Conservation (phyloP, 805 yeast species). For the Kodamaea kaohsiungensis region DNA sequence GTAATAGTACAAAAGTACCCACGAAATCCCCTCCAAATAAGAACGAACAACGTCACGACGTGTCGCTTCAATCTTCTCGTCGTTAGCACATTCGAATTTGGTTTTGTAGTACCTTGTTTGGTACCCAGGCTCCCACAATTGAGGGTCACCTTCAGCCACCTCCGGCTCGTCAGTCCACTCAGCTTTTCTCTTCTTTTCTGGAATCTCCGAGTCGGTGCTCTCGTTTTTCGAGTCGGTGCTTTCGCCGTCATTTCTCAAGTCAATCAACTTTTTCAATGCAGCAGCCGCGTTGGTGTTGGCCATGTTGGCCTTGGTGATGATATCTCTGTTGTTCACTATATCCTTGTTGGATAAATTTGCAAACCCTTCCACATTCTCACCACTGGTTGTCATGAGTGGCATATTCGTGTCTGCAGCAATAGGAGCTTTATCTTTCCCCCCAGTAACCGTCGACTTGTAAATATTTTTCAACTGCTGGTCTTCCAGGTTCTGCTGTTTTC, state of each 20-base stretch:
- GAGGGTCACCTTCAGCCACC: constrained; percentile 41
- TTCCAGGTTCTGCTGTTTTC: constrained; percentile 48
- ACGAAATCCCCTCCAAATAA: constrained; percentile 93
- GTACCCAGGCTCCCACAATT: constrained; percentile 87
- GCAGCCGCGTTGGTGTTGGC: constrained; percentile 73
- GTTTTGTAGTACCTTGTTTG: constrained; percentile 73
- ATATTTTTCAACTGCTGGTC: constrained; percentile 46
- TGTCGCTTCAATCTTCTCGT: constrained; percentile 53
- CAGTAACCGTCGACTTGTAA: constrained; percentile 54
- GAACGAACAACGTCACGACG: constrained; percentile 63
- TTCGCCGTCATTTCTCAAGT: constrained; percentile 26
- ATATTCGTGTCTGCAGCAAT: constrained; percentile 65
- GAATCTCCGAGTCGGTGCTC: not conserved
- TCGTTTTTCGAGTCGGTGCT: constrained; percentile 16
- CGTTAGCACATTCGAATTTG: constrained; percentile 63
- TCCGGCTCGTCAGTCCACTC: constrained; percentile 26
- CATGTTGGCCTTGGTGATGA: constrained; percentile 67
- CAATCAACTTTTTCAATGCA: constrained; percentile 44
- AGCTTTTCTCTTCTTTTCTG: constrained; percentile 11
- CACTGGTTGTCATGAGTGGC: constrained; percentile 76
- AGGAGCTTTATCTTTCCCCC: constrained; percentile 79
- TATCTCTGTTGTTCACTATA: constrained; percentile 61
- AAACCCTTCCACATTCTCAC: constrained; percentile 65
- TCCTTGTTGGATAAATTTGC: constrained; percentile 70
- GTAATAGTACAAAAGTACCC: constrained; percentile 91